Evolutionary conservation across 2,329 filamentous ascomycete genomes (phyloP).

Genomic region (Exophiala aquamarina): DNA sequence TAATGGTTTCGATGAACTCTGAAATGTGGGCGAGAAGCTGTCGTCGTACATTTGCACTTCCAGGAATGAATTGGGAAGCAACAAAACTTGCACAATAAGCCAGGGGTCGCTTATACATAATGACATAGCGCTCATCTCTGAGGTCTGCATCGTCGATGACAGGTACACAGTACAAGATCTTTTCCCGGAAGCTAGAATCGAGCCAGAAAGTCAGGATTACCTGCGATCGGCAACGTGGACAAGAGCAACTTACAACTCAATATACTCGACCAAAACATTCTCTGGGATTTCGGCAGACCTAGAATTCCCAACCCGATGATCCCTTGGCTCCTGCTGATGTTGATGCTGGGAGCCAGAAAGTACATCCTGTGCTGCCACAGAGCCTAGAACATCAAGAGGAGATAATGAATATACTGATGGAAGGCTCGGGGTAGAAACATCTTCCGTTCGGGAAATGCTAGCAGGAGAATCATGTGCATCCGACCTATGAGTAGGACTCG

Average conservation of each 20-base stretch:
- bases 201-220: neutral
- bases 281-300: constrained; percentile 1
- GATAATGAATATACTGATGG: constrained; percentile 9
- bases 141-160: constrained; percentile 13
- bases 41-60: constrained; percentile 7
- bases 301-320: neutral
- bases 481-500: neutral
- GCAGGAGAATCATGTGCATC: constrained; percentile 5
- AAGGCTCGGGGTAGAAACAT: constrained; percentile 1
- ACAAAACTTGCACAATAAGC: constrained; percentile 13
- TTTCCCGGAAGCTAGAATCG: constrained; percentile 3
- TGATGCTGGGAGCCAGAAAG: neutral
- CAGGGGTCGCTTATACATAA: constrained; percentile 4
- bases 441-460: constrained; percentile 1
- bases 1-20: constrained; percentile 81
- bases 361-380: neutral
- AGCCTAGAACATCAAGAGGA: constrained; percentile 6
- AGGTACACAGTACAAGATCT: constrained; percentile 12
- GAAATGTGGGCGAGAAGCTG: constrained; percentile 65
- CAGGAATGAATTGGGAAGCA: constrained; percentile 10
- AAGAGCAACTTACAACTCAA: constrained; percentile 9
- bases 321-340: neutral
- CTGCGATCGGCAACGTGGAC: neutral
- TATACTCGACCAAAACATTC: constrained; percentile 5
- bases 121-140: neutral